Conservation (phyloP, 495 filamentous ascomycete species). For the Sabuloglossum arenarium region DNA sequence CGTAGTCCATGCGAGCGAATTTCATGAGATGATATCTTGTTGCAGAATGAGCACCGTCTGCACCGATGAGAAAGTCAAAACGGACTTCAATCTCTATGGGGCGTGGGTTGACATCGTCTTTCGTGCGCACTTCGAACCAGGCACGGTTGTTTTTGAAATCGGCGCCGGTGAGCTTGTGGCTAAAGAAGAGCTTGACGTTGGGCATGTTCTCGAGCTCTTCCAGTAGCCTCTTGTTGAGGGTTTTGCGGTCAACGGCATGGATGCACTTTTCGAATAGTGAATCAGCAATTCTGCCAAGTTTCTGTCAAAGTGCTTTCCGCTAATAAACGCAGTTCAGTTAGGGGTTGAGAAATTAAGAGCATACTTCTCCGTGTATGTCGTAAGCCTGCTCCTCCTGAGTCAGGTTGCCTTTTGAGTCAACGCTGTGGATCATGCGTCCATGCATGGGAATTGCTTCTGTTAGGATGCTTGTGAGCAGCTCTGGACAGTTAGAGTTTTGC, state of each 20-base stretch:
- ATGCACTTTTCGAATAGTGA: constrained; percentile 23
- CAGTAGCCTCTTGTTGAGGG: constrained; percentile 67
- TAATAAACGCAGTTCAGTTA: background rate
- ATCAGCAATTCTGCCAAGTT: constrained; percentile 6
- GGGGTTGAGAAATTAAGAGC: constrained; percentile 6
- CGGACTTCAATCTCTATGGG: constrained; percentile 40
- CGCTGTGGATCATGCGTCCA: constrained; percentile 92
- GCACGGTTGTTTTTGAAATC: constrained; percentile 59
- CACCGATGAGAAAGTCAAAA: constrained; percentile 92
- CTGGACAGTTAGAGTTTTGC: constrained; percentile 35
- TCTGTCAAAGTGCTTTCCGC: no score
- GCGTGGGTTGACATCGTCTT: constrained; percentile 11
- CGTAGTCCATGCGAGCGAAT: constrained; percentile 65
- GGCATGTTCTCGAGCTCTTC: constrained; percentile 64
- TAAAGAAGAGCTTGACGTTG: constrained; percentile 81
- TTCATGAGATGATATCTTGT: constrained; percentile 89
- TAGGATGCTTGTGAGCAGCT: constrained; percentile 52
- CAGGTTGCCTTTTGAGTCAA: constrained; percentile 36
- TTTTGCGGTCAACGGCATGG: constrained; percentile 50
- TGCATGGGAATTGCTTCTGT: constrained; percentile 72
- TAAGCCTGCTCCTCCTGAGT: constrained; percentile 71
- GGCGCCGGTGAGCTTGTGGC: constrained; percentile 73
- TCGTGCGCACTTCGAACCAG: constrained; percentile 54
- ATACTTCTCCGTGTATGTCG: constrained; percentile 71
- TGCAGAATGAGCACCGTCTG: constrained; percentile 86